Evolutionary conservation across 2,329 filamentous ascomycete species (phyloP).

Genomic region (Pseudogymnoascus pannorum): DNA sequence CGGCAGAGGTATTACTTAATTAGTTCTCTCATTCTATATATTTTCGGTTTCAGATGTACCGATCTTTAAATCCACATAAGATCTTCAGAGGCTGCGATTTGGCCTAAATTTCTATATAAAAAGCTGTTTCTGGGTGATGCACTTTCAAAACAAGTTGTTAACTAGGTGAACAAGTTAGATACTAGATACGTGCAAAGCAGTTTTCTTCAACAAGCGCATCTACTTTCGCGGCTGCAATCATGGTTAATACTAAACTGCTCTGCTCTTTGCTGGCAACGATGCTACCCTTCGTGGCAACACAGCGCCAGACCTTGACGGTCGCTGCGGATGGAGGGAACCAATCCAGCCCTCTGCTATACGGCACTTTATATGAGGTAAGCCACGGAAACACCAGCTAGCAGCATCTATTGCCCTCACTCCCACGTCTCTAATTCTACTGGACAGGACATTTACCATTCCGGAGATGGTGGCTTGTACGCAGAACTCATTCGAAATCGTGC

Average conservation of each 20-base stretch:
- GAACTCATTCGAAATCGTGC: conserved; percentile 63
- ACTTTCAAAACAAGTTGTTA: neutral
- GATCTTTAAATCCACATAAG: neutral
- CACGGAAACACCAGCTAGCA: neutral
- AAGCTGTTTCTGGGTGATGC: neutral
- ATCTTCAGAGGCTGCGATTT: neutral
- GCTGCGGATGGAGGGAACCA: conserved; percentile 17
- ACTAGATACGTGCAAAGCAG: neutral
- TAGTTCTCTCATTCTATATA: neutral
- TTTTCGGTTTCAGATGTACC: neutral
- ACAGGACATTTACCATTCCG: conserved; percentile 20
- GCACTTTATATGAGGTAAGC: conserved; percentile 17
- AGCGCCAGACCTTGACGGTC: conserved; percentile 12
- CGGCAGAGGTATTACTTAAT: neutral
- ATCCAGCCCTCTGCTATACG: conserved; percentile 18
- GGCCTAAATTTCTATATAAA: neutral
- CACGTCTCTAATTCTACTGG: neutral
- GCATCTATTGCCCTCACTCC: neutral
- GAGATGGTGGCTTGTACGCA: conserved; percentile 66
- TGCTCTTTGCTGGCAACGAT: neutral
- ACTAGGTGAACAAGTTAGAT: neutral
- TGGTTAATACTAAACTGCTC: neutral
- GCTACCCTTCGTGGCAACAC: neutral
- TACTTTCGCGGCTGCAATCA: neutral
- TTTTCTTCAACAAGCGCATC: neutral